Evolutionary conservation across 768 basidiomycete species (phyloP).

Genomic region (Paxillus involutus): DNA sequence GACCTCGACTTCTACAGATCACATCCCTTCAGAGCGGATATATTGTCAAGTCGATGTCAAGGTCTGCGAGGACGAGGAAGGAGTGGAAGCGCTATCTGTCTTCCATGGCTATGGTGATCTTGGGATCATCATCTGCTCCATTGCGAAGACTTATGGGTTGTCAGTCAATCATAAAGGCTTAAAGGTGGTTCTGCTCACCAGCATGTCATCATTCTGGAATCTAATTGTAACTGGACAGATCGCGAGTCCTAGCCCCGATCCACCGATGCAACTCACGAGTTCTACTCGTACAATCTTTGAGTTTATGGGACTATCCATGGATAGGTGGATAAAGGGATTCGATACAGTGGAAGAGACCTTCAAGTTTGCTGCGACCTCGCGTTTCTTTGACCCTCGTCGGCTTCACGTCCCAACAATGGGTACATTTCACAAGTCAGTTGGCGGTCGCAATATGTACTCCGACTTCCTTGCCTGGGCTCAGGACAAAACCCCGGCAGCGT

Average conservation of each 20-base stretch:
- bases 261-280: conserved; percentile 48
- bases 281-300: conserved; percentile 49
- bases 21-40: conserved; percentile 9
- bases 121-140: conserved; percentile 64
- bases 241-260: conserved; percentile 27
- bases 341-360: conserved; percentile 52
- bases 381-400: conserved; percentile 47
- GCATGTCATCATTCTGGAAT: not conserved
- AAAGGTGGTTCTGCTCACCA: conserved; percentile 40
- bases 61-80: conserved; percentile 50
- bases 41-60: conserved; percentile 63
- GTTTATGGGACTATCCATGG: conserved; percentile 60
- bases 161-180: conserved; percentile 53
- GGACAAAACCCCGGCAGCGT: conserved; percentile 15
- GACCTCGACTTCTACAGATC: conserved; percentile 8
- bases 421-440: conserved; percentile 43
- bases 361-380: conserved; percentile 54
- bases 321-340: conserved; percentile 54
- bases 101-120: conserved; percentile 70
- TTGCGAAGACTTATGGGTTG: conserved; percentile 53
- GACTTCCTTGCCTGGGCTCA: conserved; percentile 55
- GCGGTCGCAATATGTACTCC: conserved; percentile 54
- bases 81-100: conserved; percentile 52
- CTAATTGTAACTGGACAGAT: conserved; percentile 31
- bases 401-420: conserved; percentile 35